Percentiles rank a stretch among this genome's conserved stretches.
Conservation (phyloP, 1,284 basidiomycete genomes). For the Ganoderma multipileum region DNA sequence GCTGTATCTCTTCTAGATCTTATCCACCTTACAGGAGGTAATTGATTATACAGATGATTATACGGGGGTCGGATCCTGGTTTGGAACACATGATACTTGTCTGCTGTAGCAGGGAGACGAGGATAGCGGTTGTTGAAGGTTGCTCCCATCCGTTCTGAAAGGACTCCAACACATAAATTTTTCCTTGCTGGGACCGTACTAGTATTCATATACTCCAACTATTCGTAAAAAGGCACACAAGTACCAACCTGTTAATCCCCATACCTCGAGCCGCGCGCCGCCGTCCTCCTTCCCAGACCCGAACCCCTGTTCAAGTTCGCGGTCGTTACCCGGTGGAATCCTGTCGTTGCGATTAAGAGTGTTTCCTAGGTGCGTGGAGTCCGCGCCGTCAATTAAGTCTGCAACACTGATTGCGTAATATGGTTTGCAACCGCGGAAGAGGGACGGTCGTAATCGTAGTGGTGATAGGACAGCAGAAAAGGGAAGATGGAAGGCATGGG, state of each 20-base stretch:
- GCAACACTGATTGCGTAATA: slow-evolving; percentile 77
- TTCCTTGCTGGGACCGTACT: background rate
- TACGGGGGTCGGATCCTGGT: too few relatives aligned
- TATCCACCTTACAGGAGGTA: background rate
- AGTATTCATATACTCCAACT: slow-evolving; percentile 48
- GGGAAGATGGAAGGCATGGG: slow-evolving; percentile 73
- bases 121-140: background rate
- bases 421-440: slow-evolving; percentile 59
- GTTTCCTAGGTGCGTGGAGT: slow-evolving; percentile 25
- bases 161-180: background rate
- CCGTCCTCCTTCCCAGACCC: slow-evolving; percentile 50
- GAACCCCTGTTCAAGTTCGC: slow-evolving; percentile 42
- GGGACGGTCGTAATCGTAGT: slow-evolving; percentile 53
- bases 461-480: slow-evolving; percentile 54
- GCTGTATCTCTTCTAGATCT: background rate
- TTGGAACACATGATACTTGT: background rate
- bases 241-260: slow-evolving; percentile 87
- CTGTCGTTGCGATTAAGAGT: slow-evolving; percentile 9
- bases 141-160: background rate
- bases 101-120: background rate
- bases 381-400: slow-evolving; percentile 54
- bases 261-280: slow-evolving; percentile 65
- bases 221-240: slow-evolving; percentile 64
- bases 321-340: slow-evolving; percentile 34
- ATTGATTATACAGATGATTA: background rate